phyloP scores from a whole-genome alignment of 768 basidiomycete species.

The Kondoa malvinella region DNA sequence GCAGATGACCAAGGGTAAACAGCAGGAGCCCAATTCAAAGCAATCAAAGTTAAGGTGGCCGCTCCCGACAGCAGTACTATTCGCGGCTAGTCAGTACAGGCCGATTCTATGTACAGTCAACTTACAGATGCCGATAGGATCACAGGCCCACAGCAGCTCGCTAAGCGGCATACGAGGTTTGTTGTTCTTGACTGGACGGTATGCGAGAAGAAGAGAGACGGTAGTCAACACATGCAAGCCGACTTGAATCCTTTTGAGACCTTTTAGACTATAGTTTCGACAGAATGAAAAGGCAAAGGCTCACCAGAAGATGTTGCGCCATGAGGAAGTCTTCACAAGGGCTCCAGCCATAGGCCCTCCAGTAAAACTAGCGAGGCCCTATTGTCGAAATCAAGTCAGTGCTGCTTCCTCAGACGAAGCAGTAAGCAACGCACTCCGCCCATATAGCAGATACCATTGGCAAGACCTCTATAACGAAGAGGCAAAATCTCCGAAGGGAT shows the following conservation, averaged over 20 bases:
- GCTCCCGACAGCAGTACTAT: constrained; percentile 7
- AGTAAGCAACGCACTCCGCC: constrained; percentile 4
- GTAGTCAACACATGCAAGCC: not conserved
- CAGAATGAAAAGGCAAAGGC: no score
- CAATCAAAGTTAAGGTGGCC: constrained; percentile 8
- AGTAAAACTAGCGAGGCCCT: constrained; percentile 2
- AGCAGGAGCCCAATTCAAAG: constrained; percentile 14
- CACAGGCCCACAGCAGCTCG: constrained; percentile 12
- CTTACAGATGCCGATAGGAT: constrained; percentile 14
- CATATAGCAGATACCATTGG: constrained; percentile 13
- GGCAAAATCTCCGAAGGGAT: constrained; percentile 16
- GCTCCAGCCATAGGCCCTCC: constrained; percentile 7
- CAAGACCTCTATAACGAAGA: constrained; percentile 14
- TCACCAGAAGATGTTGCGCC: constrained; percentile 17
- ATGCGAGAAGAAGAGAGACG: not conserved
- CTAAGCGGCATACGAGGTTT: constrained; percentile 9
- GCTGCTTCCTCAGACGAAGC: not conserved
- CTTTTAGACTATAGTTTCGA: no score
- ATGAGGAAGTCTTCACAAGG: constrained; percentile 11
- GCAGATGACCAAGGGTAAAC: constrained; percentile 13
- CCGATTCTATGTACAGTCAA: not conserved
- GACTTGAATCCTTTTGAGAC: not conserved
- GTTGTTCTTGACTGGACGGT: not conserved
- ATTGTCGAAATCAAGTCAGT: no score
- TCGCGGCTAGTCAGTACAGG: not conserved